Percentiles rank a stretch among this genome's conserved stretches.
phyloP scores from a whole-genome alignment of 129 eudicot genomes.

The Lonicera japonica region DNA sequence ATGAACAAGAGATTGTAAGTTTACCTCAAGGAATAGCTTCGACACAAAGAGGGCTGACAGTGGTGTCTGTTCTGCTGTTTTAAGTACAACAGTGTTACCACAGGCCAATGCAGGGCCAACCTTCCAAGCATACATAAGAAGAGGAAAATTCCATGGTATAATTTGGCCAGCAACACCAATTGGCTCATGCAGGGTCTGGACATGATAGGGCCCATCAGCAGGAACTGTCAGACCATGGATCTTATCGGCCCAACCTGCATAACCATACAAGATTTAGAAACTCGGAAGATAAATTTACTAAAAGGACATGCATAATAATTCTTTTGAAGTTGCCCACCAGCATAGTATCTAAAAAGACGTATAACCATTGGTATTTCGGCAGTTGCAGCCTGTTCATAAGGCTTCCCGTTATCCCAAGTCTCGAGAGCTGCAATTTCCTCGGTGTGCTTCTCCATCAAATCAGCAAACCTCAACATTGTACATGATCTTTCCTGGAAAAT shows the following conservation, averaged over 20 bases:
- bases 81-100: constrained; percentile 73
- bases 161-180: constrained; percentile 80
- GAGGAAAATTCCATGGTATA: constrained; percentile 84
- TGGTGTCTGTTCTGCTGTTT: constrained; percentile 82
- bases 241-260: constrained; percentile 95
- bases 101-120: constrained; percentile 83
- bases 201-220: constrained; percentile 72
- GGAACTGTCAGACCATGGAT: constrained; percentile 71
- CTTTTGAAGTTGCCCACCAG: constrained; percentile 41
- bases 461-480: constrained; percentile 65
- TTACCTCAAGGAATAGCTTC: constrained; percentile 69
- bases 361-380: constrained; percentile 56
- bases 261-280: background rate
- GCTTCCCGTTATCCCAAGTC: constrained; percentile 90
- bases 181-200: constrained; percentile 67
- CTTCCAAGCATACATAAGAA: constrained; percentile 73
- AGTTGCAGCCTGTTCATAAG: constrained; percentile 56
- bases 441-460: constrained; percentile 68
- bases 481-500: constrained; percentile 63
- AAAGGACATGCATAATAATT: background rate
- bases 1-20: background rate
- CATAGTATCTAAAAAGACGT: constrained; percentile 77
- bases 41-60: constrained; percentile 64
- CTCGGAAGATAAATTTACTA: background rate
- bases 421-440: constrained; percentile 82